Conservation (phyloP, 345 rosid genomes). For the Ailanthus altissimus region DNA sequence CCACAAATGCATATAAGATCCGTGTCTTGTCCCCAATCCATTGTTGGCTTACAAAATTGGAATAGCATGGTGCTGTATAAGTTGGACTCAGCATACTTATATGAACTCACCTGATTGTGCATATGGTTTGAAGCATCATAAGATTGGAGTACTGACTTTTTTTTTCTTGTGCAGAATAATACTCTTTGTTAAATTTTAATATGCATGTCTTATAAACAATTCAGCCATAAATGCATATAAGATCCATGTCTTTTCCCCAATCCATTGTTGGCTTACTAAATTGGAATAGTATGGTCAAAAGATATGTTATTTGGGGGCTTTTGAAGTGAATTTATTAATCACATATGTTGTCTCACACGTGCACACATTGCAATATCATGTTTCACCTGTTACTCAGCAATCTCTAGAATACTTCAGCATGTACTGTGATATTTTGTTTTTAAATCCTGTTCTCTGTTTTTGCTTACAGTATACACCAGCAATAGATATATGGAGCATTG, state of each 20-base stretch:
- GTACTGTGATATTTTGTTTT: conserved; percentile 1
- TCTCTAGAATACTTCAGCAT: not conserved
- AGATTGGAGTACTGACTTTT: not conserved
- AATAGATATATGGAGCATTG: conserved; percentile 95
- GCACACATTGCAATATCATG: not conserved
- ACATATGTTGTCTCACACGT: not conserved
- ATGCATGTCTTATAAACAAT: not conserved
- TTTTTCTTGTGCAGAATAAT: too few species aligned
- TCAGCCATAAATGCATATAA: not conserved
- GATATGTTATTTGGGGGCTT: not conserved
- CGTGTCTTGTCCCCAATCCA: not conserved
- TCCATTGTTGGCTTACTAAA: not conserved
- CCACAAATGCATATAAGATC: not conserved
- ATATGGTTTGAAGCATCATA: not conserved
- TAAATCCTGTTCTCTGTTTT: conserved; percentile 15
- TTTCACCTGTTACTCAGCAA: not conserved
- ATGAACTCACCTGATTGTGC: conserved; percentile 3
- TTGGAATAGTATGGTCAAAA: not conserved
- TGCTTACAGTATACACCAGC: conserved; percentile 89
- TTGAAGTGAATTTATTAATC: not conserved
- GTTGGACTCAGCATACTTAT: not conserved
- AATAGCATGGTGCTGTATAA: not conserved
- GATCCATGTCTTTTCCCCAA: not conserved
- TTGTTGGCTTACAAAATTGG: conserved; percentile 2
- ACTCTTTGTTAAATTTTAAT: not conserved